Conservation (phyloP, 2,329 filamentous ascomycete species). For the Diaporthe nobilis region DNA sequence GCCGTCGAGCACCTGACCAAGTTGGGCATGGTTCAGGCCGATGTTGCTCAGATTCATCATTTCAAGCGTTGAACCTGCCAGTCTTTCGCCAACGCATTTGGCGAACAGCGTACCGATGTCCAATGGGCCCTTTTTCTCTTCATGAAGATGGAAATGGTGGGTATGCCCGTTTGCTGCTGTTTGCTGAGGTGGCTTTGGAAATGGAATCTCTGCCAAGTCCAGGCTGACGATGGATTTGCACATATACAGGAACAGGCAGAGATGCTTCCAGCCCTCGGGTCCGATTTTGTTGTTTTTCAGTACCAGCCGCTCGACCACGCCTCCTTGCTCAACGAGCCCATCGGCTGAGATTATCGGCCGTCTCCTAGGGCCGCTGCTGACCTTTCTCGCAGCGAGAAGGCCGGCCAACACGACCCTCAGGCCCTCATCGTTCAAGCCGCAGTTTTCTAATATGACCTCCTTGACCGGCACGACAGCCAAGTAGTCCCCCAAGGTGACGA, state of each 20-base stretch:
- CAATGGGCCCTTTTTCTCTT: slow-evolving; percentile 43
- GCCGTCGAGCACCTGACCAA: slow-evolving; percentile 85
- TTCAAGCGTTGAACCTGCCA: slow-evolving; percentile 83
- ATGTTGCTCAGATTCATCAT: slow-evolving; percentile 88
- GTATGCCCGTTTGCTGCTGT: slow-evolving; percentile 44
- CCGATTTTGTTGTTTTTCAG: slow-evolving; percentile 95
- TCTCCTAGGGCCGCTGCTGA: slow-evolving; percentile 62
- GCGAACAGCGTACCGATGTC: slow-evolving; percentile 78
- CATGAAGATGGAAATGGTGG: slow-evolving; percentile 48
- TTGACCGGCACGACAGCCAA: slow-evolving; percentile 92
- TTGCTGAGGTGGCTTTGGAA: slow-evolving; percentile 65
- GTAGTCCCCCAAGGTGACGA: slow-evolving; percentile 92
- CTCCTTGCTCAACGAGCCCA: slow-evolving; percentile 67
- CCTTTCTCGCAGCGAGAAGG: slow-evolving; percentile 82
- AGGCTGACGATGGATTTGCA: slow-evolving; percentile 88
- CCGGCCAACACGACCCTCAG: slow-evolving; percentile 89
- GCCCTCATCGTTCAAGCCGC: slow-evolving; percentile 88
- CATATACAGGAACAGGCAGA: slow-evolving; percentile 91
- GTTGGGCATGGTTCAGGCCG: slow-evolving; percentile 76
- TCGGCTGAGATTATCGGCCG: slow-evolving; percentile 57
- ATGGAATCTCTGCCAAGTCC: slow-evolving; percentile 87
- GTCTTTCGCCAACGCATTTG: slow-evolving; percentile 81
- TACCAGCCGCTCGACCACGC: slow-evolving; percentile 87
- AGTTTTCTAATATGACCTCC: slow-evolving; percentile 88
- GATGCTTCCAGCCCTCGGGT: slow-evolving; percentile 89